A percentile compares a stretch with the other conserved stretches of the same genome.
Conservation (phyloP, 2,329 filamentous ascomycete species). For the Cryphonectria radicalis region DNA sequence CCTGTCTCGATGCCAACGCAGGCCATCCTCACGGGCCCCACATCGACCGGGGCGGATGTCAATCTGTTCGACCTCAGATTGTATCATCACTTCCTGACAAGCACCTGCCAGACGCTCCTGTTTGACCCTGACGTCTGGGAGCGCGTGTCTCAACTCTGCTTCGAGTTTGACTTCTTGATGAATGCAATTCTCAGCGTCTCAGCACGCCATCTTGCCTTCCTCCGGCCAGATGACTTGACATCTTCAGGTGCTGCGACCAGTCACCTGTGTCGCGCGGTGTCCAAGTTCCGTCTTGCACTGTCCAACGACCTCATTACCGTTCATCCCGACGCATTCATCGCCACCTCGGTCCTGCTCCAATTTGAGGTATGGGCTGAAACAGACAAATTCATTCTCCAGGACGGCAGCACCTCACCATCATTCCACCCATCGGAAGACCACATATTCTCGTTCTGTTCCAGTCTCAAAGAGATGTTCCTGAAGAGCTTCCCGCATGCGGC, state of each 20-base stretch:
- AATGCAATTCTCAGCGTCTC: constrained; percentile 32
- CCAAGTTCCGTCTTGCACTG: constrained; percentile 28
- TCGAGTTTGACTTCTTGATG: constrained; percentile 34
- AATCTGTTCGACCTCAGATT: constrained; percentile 32
- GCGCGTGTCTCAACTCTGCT: constrained; percentile 31
- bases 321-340: constrained; percentile 33
- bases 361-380: constrained; percentile 33
- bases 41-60: constrained; percentile 11
- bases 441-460: constrained; percentile 33
- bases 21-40: not conserved
- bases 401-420: not conserved
- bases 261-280: constrained; percentile 31
- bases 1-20: not conserved
- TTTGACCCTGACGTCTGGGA: constrained; percentile 29
- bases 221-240: constrained; percentile 27
- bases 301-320: constrained; percentile 23
- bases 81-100: constrained; percentile 34
- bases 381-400: constrained; percentile 17
- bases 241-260: constrained; percentile 23
- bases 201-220: constrained; percentile 32
- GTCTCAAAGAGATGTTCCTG: constrained; percentile 33
- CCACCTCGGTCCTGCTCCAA: constrained; percentile 33
- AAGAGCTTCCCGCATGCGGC: constrained; percentile 26
- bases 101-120: constrained; percentile 32
- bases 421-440: constrained; percentile 29